Evolutionary conservation across 2,329 filamentous ascomycete species (phyloP).

Genomic region (Penicillium griseofulvum): DNA sequence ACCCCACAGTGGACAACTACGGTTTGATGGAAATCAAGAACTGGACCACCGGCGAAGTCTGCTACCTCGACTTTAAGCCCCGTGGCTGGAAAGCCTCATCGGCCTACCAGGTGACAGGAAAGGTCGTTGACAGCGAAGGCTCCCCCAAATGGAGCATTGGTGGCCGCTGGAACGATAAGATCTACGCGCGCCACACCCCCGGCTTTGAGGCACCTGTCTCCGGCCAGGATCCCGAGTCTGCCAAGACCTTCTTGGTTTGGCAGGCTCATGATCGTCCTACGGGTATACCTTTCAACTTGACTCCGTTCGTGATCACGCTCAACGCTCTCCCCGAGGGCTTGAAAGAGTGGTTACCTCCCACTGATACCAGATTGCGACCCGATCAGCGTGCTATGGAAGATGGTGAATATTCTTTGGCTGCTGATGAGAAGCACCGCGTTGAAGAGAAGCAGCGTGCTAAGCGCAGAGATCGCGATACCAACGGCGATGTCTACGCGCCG

Average conservation of each 20-base stretch:
- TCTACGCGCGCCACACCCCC: conserved; percentile 89
- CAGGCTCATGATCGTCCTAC: conserved; percentile 76
- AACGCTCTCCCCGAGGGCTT: conserved; percentile 90
- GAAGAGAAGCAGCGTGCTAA: conserved; percentile 86
- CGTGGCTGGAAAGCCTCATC: conserved; percentile 94
- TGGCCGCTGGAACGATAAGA: conserved; percentile 94
- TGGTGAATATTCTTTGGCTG: conserved; percentile 91
- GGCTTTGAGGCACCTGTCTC: conserved; percentile 70
- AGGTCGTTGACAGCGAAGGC: conserved; percentile 76
- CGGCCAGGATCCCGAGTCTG: conserved; percentile 58
- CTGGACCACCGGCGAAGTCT: conserved; percentile 91
- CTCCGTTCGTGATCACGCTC: conserved; percentile 89
- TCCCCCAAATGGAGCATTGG: conserved; percentile 84
- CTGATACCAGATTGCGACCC: conserved; percentile 86
- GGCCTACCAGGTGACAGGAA: conserved; percentile 83
- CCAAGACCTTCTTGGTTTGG: conserved; percentile 86
- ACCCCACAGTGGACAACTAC: conserved; percentile 96
- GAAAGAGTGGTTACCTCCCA: conserved; percentile 74
- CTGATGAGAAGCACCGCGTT: conserved; percentile 87
- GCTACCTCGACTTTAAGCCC: conserved; percentile 85
- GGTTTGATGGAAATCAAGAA: conserved; percentile 97
- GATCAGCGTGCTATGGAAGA: conserved; percentile 99
- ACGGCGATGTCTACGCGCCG: conserved; percentile 76
- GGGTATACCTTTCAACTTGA: conserved; percentile 94
- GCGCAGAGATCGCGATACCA: conserved; percentile 68